A percentile compares a stretch with the other conserved stretches of the same genome.
phyloP scores from a whole-genome alignment of 2,329 filamentous ascomycete genomes.

The Hypoxylon sp. region DNA sequence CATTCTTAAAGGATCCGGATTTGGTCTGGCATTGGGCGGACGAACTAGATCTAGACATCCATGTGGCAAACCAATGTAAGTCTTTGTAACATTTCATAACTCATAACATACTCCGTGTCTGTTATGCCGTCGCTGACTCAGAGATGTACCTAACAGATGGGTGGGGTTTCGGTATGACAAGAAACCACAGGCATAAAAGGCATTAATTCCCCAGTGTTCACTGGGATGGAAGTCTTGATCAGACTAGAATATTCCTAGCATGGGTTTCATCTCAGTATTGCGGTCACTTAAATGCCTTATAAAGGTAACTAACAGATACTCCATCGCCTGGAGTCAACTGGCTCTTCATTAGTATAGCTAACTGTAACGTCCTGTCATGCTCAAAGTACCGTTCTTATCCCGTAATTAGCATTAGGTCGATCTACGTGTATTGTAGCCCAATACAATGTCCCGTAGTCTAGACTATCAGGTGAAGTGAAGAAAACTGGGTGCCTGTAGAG shows the following conservation, averaged over 20 bases:
- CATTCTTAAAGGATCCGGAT: slow-evolving; percentile 74
- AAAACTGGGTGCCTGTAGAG: too few species aligned
- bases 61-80: slow-evolving; percentile 67
- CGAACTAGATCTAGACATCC: slow-evolving; percentile 68
- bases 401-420: slow-evolving; percentile 3
- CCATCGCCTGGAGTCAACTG: background rate
- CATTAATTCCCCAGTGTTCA: background rate
- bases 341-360: background rate
- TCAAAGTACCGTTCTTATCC: background rate
- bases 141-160: slow-evolving; percentile 11
- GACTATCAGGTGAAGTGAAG: too few species aligned
- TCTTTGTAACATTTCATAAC: background rate
- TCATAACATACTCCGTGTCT: background rate
- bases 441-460: too few species aligned
- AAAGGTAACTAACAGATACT: background rate
- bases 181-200: slow-evolving; percentile 39
- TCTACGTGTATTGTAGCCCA: slow-evolving; percentile 11
- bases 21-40: slow-evolving; percentile 72
- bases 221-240: background rate
- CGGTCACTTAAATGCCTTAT: background rate
- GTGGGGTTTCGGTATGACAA: slow-evolving; percentile 43
- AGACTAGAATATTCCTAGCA: background rate
- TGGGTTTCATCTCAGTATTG: background rate
- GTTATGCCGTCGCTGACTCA: slow-evolving; percentile 13
- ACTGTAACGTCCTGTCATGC: background rate